Conservation (phyloP, 345 rosid genomes). For the Abelmoschus esculentus region DNA sequence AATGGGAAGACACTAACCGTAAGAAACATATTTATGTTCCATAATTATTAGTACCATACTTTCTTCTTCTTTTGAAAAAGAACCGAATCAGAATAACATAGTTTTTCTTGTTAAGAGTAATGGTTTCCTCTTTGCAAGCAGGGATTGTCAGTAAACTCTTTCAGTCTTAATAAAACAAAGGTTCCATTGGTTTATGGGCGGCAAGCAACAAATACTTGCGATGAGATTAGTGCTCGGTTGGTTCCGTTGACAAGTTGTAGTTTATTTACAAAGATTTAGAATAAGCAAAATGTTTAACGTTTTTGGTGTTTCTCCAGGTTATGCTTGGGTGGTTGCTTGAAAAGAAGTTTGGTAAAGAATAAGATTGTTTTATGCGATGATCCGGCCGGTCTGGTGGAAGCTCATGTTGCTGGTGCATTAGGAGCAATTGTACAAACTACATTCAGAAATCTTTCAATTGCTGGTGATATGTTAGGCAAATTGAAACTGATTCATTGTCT, state of each 20-base stretch:
- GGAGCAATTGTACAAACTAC: conserved; percentile 21
- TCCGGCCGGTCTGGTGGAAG: background rate
- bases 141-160: background rate
- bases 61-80: too few species aligned
- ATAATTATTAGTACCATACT: too few species aligned
- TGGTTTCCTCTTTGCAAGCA: background rate
- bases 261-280: conserved; percentile 23
- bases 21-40: background rate
- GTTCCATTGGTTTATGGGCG: background rate
- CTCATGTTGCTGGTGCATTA: conserved; percentile 23
- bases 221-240: background rate
- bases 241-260: background rate
- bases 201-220: background rate
- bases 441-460: conserved; percentile 5
- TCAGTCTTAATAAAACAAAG: background rate
- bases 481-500: background rate
- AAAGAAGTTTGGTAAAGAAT: conserved; percentile 33
- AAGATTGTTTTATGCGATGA: conserved; percentile 47
- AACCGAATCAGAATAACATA: too few species aligned
- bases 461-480: background rate
- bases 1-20: conserved; percentile 33
- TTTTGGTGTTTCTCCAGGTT: conserved; percentile 21
- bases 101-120: too few species aligned
- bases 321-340: conserved; percentile 27
- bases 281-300: conserved; percentile 12